Evolutionary conservation across 225 moss, liverwort and hornwort genomes (phyloP), one percentile per base, ranked within the genome.

Genomic region (Bryum argenteum): DNA sequence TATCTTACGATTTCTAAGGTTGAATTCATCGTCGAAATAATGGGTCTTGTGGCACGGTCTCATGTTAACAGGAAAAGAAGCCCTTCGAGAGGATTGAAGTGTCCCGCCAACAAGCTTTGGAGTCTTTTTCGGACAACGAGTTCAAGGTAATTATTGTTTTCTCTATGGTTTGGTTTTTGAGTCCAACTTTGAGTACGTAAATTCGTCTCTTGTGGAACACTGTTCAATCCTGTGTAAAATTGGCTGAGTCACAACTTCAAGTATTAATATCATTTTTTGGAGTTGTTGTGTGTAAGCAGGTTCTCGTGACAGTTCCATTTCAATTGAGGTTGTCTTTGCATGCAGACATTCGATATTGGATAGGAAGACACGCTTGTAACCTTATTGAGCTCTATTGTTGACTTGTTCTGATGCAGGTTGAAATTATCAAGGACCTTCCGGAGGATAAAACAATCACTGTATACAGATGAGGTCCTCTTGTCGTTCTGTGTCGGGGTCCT

Each of bases 51-150:
- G 44, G 6, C 50, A 55, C 18, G 48, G 42, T 28, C 33, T 69
- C 13, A 8, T 72, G 65, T 24, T 53, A 8, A 23, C 83, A 92
- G 93, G 97, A 90, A 4, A 87, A 89, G 63, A 92, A 98, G 78
- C 86, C 86, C 11, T 97, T 94, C 66, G 88, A 98, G 76, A 90
- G 92, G 20, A 94, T 98, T 81, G 97, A 94, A 72, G 94, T 92
- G 47, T 86, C 89, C 21, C 81, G 89, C 20, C 72, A 82, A 65
- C 92, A 98, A 81, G 97, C 97, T 17, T 81, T 98, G 65, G 89
- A 94, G 4, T 76, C 94, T 9, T 94, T 98, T 77, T 71, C 89
- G 14, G 97, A 98, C 41, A 98, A 98, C 43, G 78, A 83, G 61
- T 98, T 94, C 26, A 94, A 98, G 87, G 93, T 93, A n/a, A n/a